Base-by-base conservation (phyloP, 2,329 filamentous ascomycete species). In the Aspergillus pseudoviridinutans region DNA sequence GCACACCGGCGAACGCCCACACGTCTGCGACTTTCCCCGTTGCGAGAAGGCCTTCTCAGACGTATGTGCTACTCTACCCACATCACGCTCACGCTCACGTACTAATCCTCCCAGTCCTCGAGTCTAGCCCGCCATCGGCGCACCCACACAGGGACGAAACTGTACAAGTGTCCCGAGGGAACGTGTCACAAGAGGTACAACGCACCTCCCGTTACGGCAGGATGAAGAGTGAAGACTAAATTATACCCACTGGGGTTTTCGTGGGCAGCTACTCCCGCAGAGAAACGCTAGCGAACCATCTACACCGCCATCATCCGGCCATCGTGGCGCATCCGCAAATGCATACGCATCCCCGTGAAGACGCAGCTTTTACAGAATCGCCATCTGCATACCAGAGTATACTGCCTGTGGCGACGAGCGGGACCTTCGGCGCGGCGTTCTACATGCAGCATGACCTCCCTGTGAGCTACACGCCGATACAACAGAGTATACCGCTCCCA, bases 11-110 rank as follows among this genome's bases (percentile, higher is more conserved):
- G 76, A 78, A 62, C 76, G 79, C 60, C 76, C 74, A 35, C 73
- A 78, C 69, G 71, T 73, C 49, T 75, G 73, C 63, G 73, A 77
- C 54, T 68, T 74, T 61, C 71, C 73, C 57, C 73, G 72, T 35
- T 78, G 75, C 58, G 71, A 68, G 50, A 78, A 78, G 57, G 75
- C 75, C 32, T 78, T 78, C 58, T 77, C 74, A 51, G 75, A 78
- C 64, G 75, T 77, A 70, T 68, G 73, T 58, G 9, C 17, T 14
- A 12, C 6, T 25, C 47, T 25, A 50, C 24, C 25, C 1, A 50
- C 14, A 6, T 4, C 35, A 24, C 38, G 4, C 24, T 12, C 17
- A 14, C 2, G 4, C 25, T 25, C 25, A 25, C 4, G 25, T 24
- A 28, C 51, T 42, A 56, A 35, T 14, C 14, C 6, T 38, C 14